Evolutionary conservation across 768 basidiomycete genomes (phyloP).

Genomic region (Podaxis sp.): DNA sequence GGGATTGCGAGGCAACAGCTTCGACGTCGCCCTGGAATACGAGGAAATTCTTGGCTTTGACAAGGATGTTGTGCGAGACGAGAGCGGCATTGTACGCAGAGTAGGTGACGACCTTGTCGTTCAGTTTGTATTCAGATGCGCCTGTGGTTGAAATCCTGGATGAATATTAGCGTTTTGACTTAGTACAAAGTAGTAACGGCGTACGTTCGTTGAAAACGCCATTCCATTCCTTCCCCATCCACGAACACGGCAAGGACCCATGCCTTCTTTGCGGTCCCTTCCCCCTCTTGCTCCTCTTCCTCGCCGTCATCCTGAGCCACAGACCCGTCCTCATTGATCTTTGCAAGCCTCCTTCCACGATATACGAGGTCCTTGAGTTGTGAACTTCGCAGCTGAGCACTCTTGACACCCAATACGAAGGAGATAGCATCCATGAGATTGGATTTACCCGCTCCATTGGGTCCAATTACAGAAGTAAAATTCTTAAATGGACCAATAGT

Average conservation of each 20-base stretch:
- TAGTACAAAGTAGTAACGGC: conserved; percentile 42
- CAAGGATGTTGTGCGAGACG: conserved; percentile 88
- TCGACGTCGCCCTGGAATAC: conserved; percentile 99
- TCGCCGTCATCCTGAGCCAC: conserved; percentile 50
- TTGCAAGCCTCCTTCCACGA: conserved; percentile 75
- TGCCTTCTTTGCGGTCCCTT: conserved; percentile 87
- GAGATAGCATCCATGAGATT: conserved; percentile 99
- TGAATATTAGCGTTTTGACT: conserved; percentile 7
- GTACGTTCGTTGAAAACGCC: conserved; percentile 90
- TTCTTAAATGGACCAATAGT: conserved; percentile 88
- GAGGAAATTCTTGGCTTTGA: conserved; percentile 98
- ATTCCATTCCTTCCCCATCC: conserved; percentile 78
- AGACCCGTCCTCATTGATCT: conserved; percentile 41
- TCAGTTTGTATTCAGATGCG: conserved; percentile 88
- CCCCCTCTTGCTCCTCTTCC: conserved; percentile 55
- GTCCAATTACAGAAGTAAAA: conserved; percentile 96
- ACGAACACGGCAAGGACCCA: conserved; percentile 94
- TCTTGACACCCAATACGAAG: conserved; percentile 96
- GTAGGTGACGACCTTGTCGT: conserved; percentile 80
- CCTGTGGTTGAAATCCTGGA: conserved; percentile 84
- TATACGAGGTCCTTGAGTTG: conserved; percentile 96
- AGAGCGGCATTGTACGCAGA: conserved; percentile 88
- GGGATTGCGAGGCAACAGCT: conserved; percentile 92
- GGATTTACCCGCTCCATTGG: conserved; percentile 98
- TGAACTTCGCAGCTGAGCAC: conserved; percentile 87